Evolutionary conservation across 306 rosid species (phyloP).

Genomic region (Fragaria iinumae): DNA sequence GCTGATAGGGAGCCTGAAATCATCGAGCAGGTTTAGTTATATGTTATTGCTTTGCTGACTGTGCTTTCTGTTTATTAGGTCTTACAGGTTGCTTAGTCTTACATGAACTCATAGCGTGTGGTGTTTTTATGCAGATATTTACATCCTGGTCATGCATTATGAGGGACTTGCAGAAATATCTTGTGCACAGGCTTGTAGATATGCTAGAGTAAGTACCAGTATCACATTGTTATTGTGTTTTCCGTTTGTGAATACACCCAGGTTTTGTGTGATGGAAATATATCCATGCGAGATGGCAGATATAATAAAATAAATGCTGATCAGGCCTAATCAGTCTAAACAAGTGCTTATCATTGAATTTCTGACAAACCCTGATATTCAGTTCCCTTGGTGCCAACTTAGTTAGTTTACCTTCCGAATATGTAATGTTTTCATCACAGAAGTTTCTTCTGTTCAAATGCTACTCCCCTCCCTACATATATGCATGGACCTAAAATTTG

Average conservation of each 20-base stretch:
- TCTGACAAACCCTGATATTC: not conserved
- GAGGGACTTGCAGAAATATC: conserved; percentile 86
- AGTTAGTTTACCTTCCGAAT: too few relatives aligned
- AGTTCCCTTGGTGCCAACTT: not conserved
- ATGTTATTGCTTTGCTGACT: not conserved
- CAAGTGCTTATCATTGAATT: not conserved
- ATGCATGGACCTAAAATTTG: too few relatives aligned
- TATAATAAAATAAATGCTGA: too few relatives aligned
- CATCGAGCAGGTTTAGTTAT: conserved; percentile 69
- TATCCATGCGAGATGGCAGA: too few relatives aligned
- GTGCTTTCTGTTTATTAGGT: conserved; percentile 1
- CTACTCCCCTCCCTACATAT: too few relatives aligned
- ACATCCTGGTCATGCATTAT: conserved; percentile 73
- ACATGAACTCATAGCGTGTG: conserved; percentile 9
- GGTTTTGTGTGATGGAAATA: not conserved
- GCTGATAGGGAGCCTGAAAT: conserved; percentile 87
- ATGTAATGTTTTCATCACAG: too few relatives aligned
- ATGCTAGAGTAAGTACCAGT: conserved; percentile 70
- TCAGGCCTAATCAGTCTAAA: not conserved
- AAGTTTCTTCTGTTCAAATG: not conserved
- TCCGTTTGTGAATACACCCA: not conserved
- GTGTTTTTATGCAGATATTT: conserved; percentile 61
- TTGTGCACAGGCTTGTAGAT: conserved; percentile 42
- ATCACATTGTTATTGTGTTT: conserved; percentile 10
- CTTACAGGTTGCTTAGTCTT: conserved; percentile 4